Evolutionary conservation across 495 filamentous ascomycete species (phyloP), one percentile per base, ranked within the genome.

Genomic region (Coniosporium apollinis): DNA sequence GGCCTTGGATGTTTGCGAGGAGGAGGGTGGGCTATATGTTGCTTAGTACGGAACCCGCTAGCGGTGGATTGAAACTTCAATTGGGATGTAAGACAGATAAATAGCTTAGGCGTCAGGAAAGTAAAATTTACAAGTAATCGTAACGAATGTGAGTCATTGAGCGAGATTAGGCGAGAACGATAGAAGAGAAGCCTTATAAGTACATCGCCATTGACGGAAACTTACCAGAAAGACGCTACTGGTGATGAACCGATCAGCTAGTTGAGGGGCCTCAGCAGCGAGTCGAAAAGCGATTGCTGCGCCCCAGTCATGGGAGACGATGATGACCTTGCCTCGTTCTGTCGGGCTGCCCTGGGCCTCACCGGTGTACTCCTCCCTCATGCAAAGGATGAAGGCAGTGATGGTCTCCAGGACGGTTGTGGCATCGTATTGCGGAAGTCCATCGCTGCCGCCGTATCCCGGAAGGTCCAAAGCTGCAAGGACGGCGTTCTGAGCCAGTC

Each of bases 231-330:
- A 56, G 3, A 58, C 60, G 42, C 66, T 64, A 28, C 51, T 59
- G 25, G 69, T 32, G 30, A 72, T 64, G 34, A 66, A 70, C 13
- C 65, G 54, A 44, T 71, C 56, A 1, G 65, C 65, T 19, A 74
- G 46, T 37, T 65, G 51, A 19, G 61, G 59, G 7, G 69, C 69
- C 30, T 72, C 69, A 19, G 63, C 48, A 20, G 69, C 69, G 15
- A 74, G 59, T 22, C 69, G 56, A 48, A 58, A 66, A 4, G 56
- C 54, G 13, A 72, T 43, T 14, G 65, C 38, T 37, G 59, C 66
- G 8, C 69, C 69, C 69, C 69, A 74, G 35, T 74, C 69, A 54
- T 74, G 69, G 2, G 43, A 59, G 16, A 70, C 65, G 24, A 72
- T 52, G 14, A 70, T 49, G 2, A 64, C 57, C 30, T 42, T 52